A percentile compares a stretch with the other conserved stretches of the same genome.
Conservation (phyloP, 2,329 filamentous ascomycete species). For the Alternaria arborescens region DNA sequence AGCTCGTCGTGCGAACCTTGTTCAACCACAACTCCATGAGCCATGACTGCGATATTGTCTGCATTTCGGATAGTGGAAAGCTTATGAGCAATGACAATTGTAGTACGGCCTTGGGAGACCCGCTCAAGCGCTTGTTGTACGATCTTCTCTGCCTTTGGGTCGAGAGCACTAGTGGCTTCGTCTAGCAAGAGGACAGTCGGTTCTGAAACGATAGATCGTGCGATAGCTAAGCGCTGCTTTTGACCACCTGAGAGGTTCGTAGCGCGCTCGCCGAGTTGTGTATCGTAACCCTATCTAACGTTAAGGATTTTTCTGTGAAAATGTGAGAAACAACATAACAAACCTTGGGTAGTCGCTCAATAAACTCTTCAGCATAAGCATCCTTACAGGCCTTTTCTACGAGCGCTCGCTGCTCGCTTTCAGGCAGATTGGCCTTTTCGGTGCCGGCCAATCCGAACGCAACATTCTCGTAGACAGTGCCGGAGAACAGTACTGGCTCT, state of each 20-base stretch:
- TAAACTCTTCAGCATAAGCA: conserved; percentile 95
- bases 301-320: conserved; percentile 5
- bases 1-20: conserved; percentile 87
- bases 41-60: conserved; percentile 95
- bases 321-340: conserved; percentile 9
- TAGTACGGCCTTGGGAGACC: conserved; percentile 85
- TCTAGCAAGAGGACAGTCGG: conserved; percentile 90
- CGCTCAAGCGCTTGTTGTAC: conserved; percentile 91
- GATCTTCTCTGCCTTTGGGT: conserved; percentile 92
- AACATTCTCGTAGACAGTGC: conserved; percentile 89
- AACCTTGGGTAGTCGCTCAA: conserved; percentile 65
- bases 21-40: conserved; percentile 81
- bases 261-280: conserved; percentile 89
- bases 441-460: conserved; percentile 77
- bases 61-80: conserved; percentile 92
- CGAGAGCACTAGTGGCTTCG: conserved; percentile 83
- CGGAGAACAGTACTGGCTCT: conserved; percentile 88
- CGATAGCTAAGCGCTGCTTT: conserved; percentile 95
- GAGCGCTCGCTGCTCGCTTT: conserved; percentile 71
- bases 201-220: conserved; percentile 85
- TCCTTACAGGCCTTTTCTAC: conserved; percentile 83
- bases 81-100: conserved; percentile 94
- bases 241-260: conserved; percentile 92
- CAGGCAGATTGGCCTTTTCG: conserved; percentile 62
- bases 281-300: conserved; percentile 83